Base-by-base conservation (phyloP, 208 protist species). In the Crithidia acanthocephali region DNA sequence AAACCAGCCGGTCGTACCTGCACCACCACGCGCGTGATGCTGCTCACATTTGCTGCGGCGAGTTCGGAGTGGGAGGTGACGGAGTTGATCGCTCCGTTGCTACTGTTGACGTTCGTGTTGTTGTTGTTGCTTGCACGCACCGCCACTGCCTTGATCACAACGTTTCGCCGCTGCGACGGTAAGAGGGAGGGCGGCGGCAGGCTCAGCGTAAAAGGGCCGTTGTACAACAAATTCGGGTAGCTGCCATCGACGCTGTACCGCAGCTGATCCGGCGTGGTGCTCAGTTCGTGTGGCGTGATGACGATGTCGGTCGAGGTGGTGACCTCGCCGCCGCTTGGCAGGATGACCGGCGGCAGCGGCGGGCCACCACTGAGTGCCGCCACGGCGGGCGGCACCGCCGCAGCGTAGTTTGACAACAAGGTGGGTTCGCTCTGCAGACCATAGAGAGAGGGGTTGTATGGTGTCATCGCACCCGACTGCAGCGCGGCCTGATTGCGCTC, bases 211-310 rank as follows among this genome's bases (percentile, higher is more conserved):
- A 95, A 92, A 6, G 90, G 87, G 7, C 75, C 85, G 30, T 75
- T 86, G 80, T 95, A 95, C 28, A 91, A 42, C 47, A 90, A 37
- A n/a, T 68, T 91, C 13, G 90, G 90, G 51, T 85, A 84, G 53
- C 79, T 85, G 44, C 90, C 90, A 37, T 95, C 90, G 15, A 87
- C 72, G 72, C 90, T 95, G 83, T 93, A 95, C 42, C 86, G 86
- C 16, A 95, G 77, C 73, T 93, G 84, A 65, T 91, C 84, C 5
- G 76, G 67, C 13, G 79, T 74, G 18, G 59, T 68, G 70, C 81
- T 90, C 11, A 71, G 64, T 42, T 79, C 74, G 56, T 86, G 72
- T 3, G 81, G 87, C 16, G 84, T 65, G 27, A 95, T 87, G 52
- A 79, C 61, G 48, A 95, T 92, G 37, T 77, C 74, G 18, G 87